phyloP scores from a whole-genome alignment of 495 filamentous ascomycete species.

The Tricharina praecox region DNA sequence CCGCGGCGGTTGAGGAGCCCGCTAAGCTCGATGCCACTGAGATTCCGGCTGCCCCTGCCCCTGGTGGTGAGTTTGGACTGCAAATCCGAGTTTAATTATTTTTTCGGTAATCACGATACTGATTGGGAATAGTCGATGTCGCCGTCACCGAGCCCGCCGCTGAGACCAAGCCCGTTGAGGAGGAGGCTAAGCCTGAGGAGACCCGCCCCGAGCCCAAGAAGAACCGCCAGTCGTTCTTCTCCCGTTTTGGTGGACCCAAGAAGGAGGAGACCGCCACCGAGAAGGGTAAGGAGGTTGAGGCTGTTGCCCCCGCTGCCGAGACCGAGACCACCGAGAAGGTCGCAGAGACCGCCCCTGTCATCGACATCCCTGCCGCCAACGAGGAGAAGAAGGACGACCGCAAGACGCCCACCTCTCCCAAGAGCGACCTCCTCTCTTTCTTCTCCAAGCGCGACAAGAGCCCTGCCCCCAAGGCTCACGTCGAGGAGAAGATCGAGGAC shows the following conservation, averaged over 20 bases:
- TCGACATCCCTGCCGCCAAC: conserved; percentile 32
- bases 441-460: conserved; percentile 21
- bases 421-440: conserved; percentile 28
- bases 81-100: background rate
- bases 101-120: background rate
- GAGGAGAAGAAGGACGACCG: conserved; percentile 29
- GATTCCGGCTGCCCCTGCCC: conserved; percentile 1
- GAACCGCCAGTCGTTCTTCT: conserved; percentile 34
- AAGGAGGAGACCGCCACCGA: conserved; percentile 35
- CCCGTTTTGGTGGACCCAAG: conserved; percentile 34
- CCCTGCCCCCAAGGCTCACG: conserved; percentile 10
- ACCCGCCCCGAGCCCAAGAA: conserved; percentile 12
- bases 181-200: conserved; percentile 23
- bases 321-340: conserved; percentile 28
- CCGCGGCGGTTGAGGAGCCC: conserved; percentile 24
- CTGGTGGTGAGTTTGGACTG: conserved; percentile 5
- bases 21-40: conserved; percentile 14
- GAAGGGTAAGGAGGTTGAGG: conserved; percentile 16
- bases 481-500: conserved; percentile 1
- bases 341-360: conserved; percentile 20
- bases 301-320: conserved; percentile 24
- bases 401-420: conserved; percentile 34
- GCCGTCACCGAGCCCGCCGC: background rate
- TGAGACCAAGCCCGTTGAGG: conserved; percentile 16
- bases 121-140: background rate